Evolutionary conservation across 257 asterid species (phyloP), one percentile per base, ranked within the genome.

Genomic region (Fraxinus americana): DNA sequence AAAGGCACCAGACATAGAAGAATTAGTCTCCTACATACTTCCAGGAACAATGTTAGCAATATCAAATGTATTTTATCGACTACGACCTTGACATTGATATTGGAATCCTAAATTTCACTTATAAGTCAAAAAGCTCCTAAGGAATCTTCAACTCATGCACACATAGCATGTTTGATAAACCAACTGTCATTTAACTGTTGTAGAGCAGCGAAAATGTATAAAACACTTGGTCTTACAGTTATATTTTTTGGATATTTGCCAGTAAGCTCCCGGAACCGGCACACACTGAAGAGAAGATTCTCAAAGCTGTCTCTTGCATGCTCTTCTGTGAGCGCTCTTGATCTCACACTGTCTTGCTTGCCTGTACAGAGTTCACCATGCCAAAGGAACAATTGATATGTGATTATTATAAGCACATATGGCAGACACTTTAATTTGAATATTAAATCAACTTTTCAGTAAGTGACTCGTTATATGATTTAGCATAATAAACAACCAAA

Each of bases 181-280:
- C 34, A 81, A 78, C n/a, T 54, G 14, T 73, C 30, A 52, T 66
- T 72, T 52, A 66, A 68, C 70, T 4, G 30, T 38, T 27, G 66
- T 36, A 75, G 70, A 17, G 52, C 50, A 69, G 1, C 38, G 65
- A 50, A 67, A 41, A 82, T 25, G 68, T 30, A 63, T 4, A 45
- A 34, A 17, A 52, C n/a, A 74, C 17, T 73, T 54, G 77, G 83
- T 82, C 97, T 90, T 89, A 95, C 98, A 2, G 99, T 92, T 78
- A 95, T 91, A 82, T 95, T 93, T 32, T 84, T 82, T 38, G 99
- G 99, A 86, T 95, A 93, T 63, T 85, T 77, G 75, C 98, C 99
- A 9, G 98, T 89, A 52, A 95, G 98, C 90, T 95, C 99, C 68
- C 99, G 90, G 79, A 95, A 95, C 73, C 99, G 92, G 78, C 98